Conservation (phyloP, 495 filamentous ascomycete species). For the Talaromyces thailandensis region DNA sequence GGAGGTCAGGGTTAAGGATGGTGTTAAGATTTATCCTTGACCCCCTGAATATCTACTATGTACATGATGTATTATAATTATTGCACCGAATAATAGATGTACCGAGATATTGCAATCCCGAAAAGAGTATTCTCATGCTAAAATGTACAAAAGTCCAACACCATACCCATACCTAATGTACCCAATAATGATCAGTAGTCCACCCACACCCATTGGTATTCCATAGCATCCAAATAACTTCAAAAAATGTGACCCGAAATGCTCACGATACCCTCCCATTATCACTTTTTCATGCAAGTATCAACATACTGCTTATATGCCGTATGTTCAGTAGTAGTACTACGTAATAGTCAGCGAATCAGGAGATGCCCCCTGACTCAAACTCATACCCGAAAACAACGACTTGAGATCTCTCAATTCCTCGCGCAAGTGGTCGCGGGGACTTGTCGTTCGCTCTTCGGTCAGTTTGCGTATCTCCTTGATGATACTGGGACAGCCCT, state of each 20-base stretch:
- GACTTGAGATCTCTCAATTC: slow-evolving; percentile 68
- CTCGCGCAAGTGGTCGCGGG: slow-evolving; percentile 52
- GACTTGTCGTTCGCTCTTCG: slow-evolving; percentile 56
- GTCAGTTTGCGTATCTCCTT: slow-evolving; percentile 70
- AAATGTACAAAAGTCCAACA: neutral
- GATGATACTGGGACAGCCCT: slow-evolving; percentile 55
- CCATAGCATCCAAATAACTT: no score
- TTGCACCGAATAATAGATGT: neutral
- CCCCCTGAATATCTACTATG: neutral
- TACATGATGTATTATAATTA: neutral
- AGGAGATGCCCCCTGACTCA: slow-evolving; percentile 23
- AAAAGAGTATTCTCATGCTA: neutral
- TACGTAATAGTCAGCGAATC: slow-evolving; percentile 1
- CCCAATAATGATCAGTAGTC: neutral
- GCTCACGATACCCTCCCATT: neutral
- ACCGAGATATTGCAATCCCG: neutral
- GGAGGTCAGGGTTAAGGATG: slow-evolving; percentile 45
- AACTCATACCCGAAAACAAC: slow-evolving; percentile 48
- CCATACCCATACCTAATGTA: neutral
- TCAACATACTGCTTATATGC: neutral
- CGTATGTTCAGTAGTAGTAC: neutral
- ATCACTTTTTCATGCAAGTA: neutral
- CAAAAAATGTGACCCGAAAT: neutral
- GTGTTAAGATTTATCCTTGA: slow-evolving; percentile 15
- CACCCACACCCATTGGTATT: no score